Evolutionary conservation across 805 yeast genomes (phyloP), one percentile per base, ranked within the genome.

Genomic region (Suhomyces xylopsoci): DNA sequence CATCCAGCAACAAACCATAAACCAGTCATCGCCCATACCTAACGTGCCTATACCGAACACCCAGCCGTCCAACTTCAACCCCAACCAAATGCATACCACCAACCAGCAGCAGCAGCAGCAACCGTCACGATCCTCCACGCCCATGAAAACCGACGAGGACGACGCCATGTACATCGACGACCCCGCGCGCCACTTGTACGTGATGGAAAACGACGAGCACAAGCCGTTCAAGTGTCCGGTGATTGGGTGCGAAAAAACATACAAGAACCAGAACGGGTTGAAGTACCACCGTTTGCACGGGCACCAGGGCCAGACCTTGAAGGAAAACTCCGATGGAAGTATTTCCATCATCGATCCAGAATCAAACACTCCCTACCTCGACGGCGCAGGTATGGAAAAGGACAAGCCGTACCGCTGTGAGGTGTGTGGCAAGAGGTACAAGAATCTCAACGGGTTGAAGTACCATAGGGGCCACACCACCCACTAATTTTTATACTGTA

Each of bases 381-480:
- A 93, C 68, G 96, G 96, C 5, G 87, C 90, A 71, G 96, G 92
- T 20, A 81, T 90, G 82, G 99, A 94, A 70, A 92, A 90, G 76
- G 99, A 94, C 76, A 94, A 94, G 75, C 99, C 99, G 38, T 94
- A 93, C 70, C 81, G 97, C 65, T 94, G 99, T 73, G 98, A 94
- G 73, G 97, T 93, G 43, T 94, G 99, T 74, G 98, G 98, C 54
- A 94, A 93, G 73, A 78, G 99, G 52, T 94, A 94, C 76, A 94
- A 94, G 79, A 94, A 94, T 66, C 77, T 94, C 64, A 94, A 94
- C 69, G 99, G 99, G 25, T 79, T 94, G 70, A 94, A 94, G 72
- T 94, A 94, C 70, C 99, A 94, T 71, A 83, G 97, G 62, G 98
- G 97, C 20, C 99, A 94, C 72, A 85, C 97, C n/a, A 93, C 98